A percentile compares a stretch with the other conserved stretches of the same genome.
Conservation (phyloP, 345 rosid species). For the Ailanthus altissimus region DNA sequence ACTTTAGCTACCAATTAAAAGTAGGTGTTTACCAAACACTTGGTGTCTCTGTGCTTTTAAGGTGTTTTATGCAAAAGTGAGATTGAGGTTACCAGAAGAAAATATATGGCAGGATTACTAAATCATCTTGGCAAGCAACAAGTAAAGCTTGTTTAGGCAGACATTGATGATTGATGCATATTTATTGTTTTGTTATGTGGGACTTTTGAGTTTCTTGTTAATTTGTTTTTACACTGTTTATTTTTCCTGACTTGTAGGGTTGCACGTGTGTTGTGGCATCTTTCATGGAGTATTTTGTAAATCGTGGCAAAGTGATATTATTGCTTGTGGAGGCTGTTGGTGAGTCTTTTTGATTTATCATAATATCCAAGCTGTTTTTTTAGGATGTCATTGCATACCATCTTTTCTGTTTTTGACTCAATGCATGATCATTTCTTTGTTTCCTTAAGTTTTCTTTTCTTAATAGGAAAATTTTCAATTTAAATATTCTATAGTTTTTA, state of each 20-base stretch:
- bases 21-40: too few species aligned
- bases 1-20: too few species aligned
- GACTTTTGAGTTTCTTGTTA: not conserved
- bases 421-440: not conserved
- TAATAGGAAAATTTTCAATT: not conserved
- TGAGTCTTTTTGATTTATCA: slow-evolving; percentile 31
- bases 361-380: slow-evolving; percentile 7
- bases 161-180: not conserved
- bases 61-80: not conserved
- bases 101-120: not conserved
- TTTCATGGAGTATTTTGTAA: slow-evolving; percentile 48
- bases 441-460: not conserved
- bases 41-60: too few species aligned
- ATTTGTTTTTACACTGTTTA: not conserved
- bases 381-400: not conserved
- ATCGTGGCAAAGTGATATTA: slow-evolving; percentile 64
- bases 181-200: not conserved
- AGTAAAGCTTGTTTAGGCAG: too few species aligned
- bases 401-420: not conserved
- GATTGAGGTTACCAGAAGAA: not conserved
- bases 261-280: slow-evolving; percentile 63
- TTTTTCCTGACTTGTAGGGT: slow-evolving; percentile 50
- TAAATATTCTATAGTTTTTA: not conserved
- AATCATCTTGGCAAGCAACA: not conserved
- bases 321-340: slow-evolving; percentile 89